A percentile compares a stretch with the other conserved stretches of the same genome.
phyloP scores from a whole-genome alignment of 1,284 basidiomycete species.

The Moesziomyces aphidis region DNA sequence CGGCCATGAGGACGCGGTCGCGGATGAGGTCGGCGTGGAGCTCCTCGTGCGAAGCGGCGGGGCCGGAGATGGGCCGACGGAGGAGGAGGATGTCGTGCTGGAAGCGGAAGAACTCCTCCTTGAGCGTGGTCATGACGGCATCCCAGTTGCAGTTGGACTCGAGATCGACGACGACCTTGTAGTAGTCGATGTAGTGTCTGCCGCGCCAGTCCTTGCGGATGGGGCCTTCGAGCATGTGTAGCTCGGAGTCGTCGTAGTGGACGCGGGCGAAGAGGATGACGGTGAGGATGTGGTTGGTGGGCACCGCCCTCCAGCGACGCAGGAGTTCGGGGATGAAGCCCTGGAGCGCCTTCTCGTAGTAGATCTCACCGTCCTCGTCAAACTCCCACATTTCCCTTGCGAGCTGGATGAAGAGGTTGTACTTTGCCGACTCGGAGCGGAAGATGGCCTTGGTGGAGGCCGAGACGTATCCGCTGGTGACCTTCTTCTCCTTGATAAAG shows the following conservation, averaged over 20 bases:
- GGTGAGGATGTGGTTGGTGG: slow-evolving; percentile 92
- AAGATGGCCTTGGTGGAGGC: slow-evolving; percentile 87
- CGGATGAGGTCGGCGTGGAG: slow-evolving; percentile 53
- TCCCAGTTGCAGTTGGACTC: slow-evolving; percentile 90
- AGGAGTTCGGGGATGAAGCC: slow-evolving; percentile 68
- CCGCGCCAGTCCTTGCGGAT: slow-evolving; percentile 79
- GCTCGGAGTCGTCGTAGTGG: slow-evolving; percentile 78
- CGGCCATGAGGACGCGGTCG: slow-evolving; percentile 68
- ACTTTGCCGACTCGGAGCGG: slow-evolving; percentile 85
- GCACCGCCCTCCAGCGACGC: slow-evolving; percentile 72
- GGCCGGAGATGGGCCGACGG: slow-evolving; percentile 52
- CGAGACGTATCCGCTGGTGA: slow-evolving; percentile 82
- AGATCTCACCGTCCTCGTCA: slow-evolving; percentile 84
- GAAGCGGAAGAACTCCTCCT: slow-evolving; percentile 73
- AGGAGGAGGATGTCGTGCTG: slow-evolving; percentile 66
- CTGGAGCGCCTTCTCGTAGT: slow-evolving; percentile 95
- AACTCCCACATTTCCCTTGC: slow-evolving; percentile 97
- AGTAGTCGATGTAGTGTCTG: slow-evolving; percentile 93
- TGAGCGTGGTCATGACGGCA: slow-evolving; percentile 84
- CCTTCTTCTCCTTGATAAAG: slow-evolving; percentile 61
- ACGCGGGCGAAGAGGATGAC: slow-evolving; percentile 95
- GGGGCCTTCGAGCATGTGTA: slow-evolving; percentile 68
- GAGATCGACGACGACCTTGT: slow-evolving; percentile 84
- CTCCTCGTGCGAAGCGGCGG: slow-evolving; percentile 53
- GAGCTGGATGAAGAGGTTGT: slow-evolving; percentile 87